Evolutionary conservation across 306 rosid genomes (phyloP), one percentile per base, ranked within the genome.

Genomic region (Albizia julibrissin): DNA sequence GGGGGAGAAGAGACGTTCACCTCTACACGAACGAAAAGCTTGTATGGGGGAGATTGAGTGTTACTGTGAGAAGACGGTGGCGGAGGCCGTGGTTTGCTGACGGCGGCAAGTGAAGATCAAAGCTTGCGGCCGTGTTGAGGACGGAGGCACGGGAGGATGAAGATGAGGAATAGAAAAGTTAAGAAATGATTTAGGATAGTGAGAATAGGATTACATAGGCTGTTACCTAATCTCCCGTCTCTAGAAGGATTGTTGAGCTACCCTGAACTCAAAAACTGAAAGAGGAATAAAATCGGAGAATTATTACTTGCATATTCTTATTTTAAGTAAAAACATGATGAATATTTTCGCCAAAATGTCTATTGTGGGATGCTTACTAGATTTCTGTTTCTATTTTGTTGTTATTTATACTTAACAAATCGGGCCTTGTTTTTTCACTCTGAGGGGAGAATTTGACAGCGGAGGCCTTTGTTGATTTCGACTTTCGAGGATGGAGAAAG

Each of bases 401-500:
- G 19, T 47, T 47, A 47, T 47, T 10, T 47, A 12, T 10, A 47
- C 52, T 12, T 14, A 47, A 47, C 52, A 11, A 47, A 14, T 47
- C 22, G 10, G 61, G 26, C 3, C 6, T 24, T 24, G 33, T 10
- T 10, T 1, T 26, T 11, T 61, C 18, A 10, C 3, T 11, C 11
- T 26, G 16, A 11, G 16, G 3, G 16, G 31, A 12, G 67, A 11
- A 4, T 26, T 37, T 13, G n/a, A 29, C 29, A 24, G 4, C 14
- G 8, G 16, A 26, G 44, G 3, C 26, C 26, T 6, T 1, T 1
- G 19, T 27, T 13, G 68, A n/a, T 8, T 33, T 18, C 6, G 3
- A 39, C 4, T 16, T 33, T 18, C 6, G 1, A 39, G 82, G 82
- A 82, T 83, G 87, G 85, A 73, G 26, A 18, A 40, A 6, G 29